phyloP scores from a whole-genome alignment of 208 protist genomes.

The Leishmania gerbilli region DNA sequence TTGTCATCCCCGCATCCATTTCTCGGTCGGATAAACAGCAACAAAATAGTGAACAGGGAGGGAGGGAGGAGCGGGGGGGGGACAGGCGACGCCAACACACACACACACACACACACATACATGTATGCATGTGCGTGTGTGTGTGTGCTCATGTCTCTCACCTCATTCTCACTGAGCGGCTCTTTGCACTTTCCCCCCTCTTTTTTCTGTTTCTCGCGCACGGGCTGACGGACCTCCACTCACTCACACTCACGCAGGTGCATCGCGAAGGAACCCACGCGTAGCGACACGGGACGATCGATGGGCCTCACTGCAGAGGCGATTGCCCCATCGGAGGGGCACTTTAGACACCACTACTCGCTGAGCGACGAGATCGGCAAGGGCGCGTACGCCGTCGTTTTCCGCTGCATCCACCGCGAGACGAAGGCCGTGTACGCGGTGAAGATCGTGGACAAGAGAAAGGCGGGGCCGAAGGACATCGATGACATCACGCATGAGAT shows the following conservation, averaged over 20 bases:
- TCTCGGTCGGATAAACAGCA: neutral
- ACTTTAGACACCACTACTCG: conserved; percentile 60
- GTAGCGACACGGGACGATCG: neutral
- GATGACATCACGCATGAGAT: conserved; percentile 76
- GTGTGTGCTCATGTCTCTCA: neutral
- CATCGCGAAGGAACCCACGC: neutral
- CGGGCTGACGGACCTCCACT: neutral
- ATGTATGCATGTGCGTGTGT: neutral
- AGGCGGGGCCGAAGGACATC: conserved; percentile 73
- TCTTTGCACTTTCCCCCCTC: neutral
- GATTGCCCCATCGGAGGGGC: conserved; percentile 29
- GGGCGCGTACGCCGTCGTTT: conserved; percentile 80
- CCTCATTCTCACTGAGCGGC: neutral
- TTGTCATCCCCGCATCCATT: neutral
- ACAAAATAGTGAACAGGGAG: neutral
- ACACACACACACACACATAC: too few relatives aligned
- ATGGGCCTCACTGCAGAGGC: neutral
- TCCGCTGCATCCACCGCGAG: conserved; percentile 56
- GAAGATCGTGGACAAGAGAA: conserved; percentile 83
- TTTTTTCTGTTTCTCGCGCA: neutral
- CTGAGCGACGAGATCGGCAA: conserved; percentile 61
- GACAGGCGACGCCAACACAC: neutral
- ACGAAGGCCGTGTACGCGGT: conserved; percentile 66
- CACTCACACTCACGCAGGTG: neutral
- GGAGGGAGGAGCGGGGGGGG: too few relatives aligned